Base-by-base conservation (phyloP, 768 basidiomycete species). In the Favolaschia claudopus region DNA sequence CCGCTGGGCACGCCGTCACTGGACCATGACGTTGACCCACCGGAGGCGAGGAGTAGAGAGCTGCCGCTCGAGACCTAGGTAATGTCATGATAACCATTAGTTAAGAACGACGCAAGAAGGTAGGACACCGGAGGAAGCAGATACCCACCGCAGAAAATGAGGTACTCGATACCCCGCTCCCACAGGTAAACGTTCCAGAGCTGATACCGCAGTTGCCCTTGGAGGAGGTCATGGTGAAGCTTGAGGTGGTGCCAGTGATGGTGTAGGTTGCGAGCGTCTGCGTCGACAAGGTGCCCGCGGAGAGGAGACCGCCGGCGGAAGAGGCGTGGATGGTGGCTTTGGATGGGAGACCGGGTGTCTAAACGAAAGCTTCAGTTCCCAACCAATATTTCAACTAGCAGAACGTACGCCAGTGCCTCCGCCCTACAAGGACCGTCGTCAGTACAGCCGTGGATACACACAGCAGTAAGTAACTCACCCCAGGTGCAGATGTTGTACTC, bases 201-300 rank as follows among this genome's bases (percentile, higher is more conserved):
- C 70, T 67, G 31, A 82, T 74, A 6, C 71, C 75, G 64, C 80
- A 82, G 22, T 55, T 61, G 20, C 81, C 81, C 67, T 82, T 81
- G 24, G 76, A 78, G 10, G 78, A 78, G 27, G 70, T 70, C 68
- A 82, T 70, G 27, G 77, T 79, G 71, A 82, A 80, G 52, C 72
- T 69, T 31, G 60, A 67, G 4, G 72, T 46, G 17, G 76, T 67
- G 25, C 79, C 77, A 7, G 73, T 70, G 22, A 77, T 54, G 13
- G 75, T 76, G 60, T 73, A 76, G n/a, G 79, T 80, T n/a, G 78
- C 80, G 31, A 74, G 70, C 17, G 79, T 80, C 70, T 81, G 80
- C 5, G 75, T 77, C 31, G 77, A 79, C 79, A 79, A 82, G 7
- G 77, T 81, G 15, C 80, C 81, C 2, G 50, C 63, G 1, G 77